Evolutionary conservation across 1,284 basidiomycete species (phyloP).

Genomic region (Austropuccinia psidii): DNA sequence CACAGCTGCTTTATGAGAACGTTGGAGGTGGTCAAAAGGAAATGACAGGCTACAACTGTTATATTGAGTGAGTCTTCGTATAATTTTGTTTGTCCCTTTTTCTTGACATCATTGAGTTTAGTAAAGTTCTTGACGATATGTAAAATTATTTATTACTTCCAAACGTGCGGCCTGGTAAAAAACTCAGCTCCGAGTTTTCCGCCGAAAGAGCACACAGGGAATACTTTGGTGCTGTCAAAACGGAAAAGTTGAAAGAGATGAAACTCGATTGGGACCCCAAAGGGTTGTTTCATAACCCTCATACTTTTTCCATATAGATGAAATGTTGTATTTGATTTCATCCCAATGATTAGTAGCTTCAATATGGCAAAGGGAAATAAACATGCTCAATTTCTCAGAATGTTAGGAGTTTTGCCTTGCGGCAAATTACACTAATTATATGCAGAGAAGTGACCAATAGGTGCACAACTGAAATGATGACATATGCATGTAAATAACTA

Average conservation of each 20-base stretch:
- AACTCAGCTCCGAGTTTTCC: constrained; percentile 11
- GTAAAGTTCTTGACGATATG: background rate
- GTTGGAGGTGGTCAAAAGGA: constrained; percentile 13
- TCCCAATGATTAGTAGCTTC: too few species aligned
- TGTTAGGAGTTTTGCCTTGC: too few species aligned
- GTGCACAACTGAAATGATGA: too few species aligned
- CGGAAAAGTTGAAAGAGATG: background rate
- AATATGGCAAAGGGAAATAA: too few species aligned
- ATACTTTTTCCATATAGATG: too few species aligned
- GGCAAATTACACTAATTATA: too few species aligned
- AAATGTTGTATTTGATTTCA: too few species aligned
- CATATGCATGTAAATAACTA: too few species aligned
- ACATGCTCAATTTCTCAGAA: too few species aligned
- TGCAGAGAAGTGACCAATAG: too few species aligned
- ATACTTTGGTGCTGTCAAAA: constrained; percentile 2
- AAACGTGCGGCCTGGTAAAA: too few species aligned
- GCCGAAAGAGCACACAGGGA: constrained; percentile 7
- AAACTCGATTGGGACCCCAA: constrained; percentile 5
- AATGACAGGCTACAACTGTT: constrained; percentile 15
- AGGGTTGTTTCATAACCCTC: constrained; percentile 10
- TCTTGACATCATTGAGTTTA: background rate
- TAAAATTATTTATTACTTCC: background rate
- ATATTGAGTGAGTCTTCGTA: constrained; percentile 5
- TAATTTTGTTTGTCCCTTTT: background rate
- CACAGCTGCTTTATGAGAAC: background rate